Percentiles rank a stretch among this genome's conserved stretches.
Evolutionary conservation across 2,329 filamentous ascomycete genomes (phyloP).

Genomic region (Alternaria infectoria): DNA sequence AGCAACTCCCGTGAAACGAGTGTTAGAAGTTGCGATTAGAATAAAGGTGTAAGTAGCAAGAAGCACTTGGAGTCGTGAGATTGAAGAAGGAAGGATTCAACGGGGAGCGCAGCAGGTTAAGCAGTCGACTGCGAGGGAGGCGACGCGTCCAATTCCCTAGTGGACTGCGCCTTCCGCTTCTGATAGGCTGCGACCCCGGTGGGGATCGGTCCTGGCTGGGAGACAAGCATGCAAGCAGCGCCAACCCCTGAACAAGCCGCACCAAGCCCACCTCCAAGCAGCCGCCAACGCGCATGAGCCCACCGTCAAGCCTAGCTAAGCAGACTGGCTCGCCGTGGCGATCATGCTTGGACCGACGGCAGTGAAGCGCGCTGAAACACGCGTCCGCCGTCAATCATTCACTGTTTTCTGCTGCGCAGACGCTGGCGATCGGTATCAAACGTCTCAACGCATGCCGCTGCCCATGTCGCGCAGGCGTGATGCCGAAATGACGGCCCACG

Average conservation of each 20-base stretch:
- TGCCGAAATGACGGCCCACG: constrained; percentile 2
- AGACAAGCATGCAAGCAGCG: constrained; percentile 1
- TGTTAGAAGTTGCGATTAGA: constrained; percentile 15
- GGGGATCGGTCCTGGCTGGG: not conserved
- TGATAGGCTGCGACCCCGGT: constrained; percentile 1
- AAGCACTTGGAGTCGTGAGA: not conserved
- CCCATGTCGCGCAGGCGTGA: not conserved
- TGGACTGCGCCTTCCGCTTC: not conserved
- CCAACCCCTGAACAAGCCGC: constrained; percentile 17
- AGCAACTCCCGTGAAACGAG: constrained; percentile 19
- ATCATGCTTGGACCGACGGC: constrained; percentile 19
- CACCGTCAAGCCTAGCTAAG: constrained; percentile 4
- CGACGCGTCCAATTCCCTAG: constrained; percentile 13
- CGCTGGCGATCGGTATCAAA: constrained; percentile 16
- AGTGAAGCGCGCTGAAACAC: constrained; percentile 13
- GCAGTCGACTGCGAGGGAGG: constrained; percentile 2
- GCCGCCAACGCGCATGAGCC: not conserved
- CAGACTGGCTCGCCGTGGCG: constrained; percentile 9
- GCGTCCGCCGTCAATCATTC: constrained; percentile 11
- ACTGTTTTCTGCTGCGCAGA: not conserved
- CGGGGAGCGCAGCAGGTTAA: constrained; percentile 4
- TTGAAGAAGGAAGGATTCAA: not conserved
- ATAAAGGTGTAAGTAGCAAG: constrained; percentile 3
- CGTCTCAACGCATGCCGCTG: not conserved
- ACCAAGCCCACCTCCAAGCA: constrained; percentile 4